Evolutionary conservation across 2,329 filamentous ascomycete genomes (phyloP), one percentile per base, ranked within the genome.

Genomic region (Alternaria solani): DNA sequence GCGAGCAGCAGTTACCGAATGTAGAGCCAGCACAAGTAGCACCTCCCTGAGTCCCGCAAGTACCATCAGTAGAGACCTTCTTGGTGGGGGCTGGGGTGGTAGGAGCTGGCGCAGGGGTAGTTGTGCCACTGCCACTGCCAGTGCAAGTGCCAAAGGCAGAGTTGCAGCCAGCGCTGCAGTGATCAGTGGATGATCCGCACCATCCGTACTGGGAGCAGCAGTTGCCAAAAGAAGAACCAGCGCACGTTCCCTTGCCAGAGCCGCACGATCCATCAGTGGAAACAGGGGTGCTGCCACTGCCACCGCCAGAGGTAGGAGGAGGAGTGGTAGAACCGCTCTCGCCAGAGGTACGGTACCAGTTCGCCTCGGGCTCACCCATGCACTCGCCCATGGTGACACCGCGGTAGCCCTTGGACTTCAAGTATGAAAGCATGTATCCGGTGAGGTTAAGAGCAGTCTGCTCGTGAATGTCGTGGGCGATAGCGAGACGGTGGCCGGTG

Each of bases 381-480:
- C 82, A 84, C 66, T 83, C 81, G 26, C 82, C 82, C 46, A 84
- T 76, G 6, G 81, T 82, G 12, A 83, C 82, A 34, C 79, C 76
- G 55, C 75, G 75, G 75, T 79, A 83, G 43, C 79, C 78, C 59
- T 79, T 76, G n/a, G 66, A 67, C 51, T 70, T 70, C 25, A 78
- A 72, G 48, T 68, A 73, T 42, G 80, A 66, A 38, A 84, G 80
- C 74, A 83, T 81, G 65, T 76, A 81, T 38, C 71, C 73, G 3
- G 81, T 81, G 23, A 84, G 70, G 49, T 75, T 75, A 26, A 77
- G 63, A 5, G 81, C 82, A 7, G 82, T 84, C 63, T 80, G 77
- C 61, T 80, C 62, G 62, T 83, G 80, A 38, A 82, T 83, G 63
- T 84, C 82, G 68, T 84, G 82, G 18, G 74, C 87, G 65, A 89